Evolutionary conservation across 208 protist species (phyloP), one percentile per base, ranked within the genome.

Genomic region (Crithidia acanthocephali): DNA sequence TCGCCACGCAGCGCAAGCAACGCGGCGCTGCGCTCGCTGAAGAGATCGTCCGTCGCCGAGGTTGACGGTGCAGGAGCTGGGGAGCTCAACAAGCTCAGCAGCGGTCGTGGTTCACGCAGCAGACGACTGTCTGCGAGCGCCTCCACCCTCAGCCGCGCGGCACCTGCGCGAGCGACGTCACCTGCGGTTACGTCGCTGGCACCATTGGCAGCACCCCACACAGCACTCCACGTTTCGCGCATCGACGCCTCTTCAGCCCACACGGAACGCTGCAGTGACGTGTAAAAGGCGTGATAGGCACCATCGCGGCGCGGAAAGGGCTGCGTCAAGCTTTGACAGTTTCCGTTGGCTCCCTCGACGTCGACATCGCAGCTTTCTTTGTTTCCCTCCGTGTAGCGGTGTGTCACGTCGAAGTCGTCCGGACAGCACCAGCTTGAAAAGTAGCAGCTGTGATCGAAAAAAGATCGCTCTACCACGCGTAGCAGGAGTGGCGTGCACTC

Each of bases 391-490:
- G 13, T 20, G 28, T n/a, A 59, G 25, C 7, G 16, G 0, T 22
- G 9, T 25, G 72, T 72, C 13, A 68, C 53, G 40, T 78, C 72
- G 18, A 78, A 78, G 45, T 78, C 72, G 23, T 40, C 33, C 3
- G 20, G 25, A 42, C 72, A 78, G 50, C 72, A 78, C 72, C 72
- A 78, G 47, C 2, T 23, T 4, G 72, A 72, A 32, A 78, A 78
- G 40, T 63, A 72, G 13, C 42, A 66, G 45, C 72, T 72, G 57
- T 51, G 56, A 5, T 28, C 16, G 45, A 78, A 30, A 20, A 68
- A 67, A 33, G 30, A 8, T 6, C 59, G 2, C 32, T 70, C 44
- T 27, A 78, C 11, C 11, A 72, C 35, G 6, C 64, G 72, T 9
- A 78, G n/a, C 27, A 13, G 53, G 0, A 44, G 3, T 18, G 27